Base-by-base conservation (phyloP, 805 yeast genomes). In the Cyberlindnera misumaiensis region DNA sequence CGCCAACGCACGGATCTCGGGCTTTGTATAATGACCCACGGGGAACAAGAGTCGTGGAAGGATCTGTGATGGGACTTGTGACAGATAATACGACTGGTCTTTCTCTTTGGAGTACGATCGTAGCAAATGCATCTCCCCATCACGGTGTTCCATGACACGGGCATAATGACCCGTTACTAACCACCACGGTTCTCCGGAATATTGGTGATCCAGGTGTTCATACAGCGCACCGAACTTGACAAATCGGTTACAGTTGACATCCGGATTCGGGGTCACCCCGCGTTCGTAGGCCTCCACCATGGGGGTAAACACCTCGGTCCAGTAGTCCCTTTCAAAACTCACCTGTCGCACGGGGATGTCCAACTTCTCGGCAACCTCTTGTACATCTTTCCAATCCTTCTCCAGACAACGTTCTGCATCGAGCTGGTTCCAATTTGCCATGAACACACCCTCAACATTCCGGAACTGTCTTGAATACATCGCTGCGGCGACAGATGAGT, bases 221-320 rank as follows among this genome's bases (percentile, higher is more conserved):
- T 79, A 59, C 61, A 93, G 67, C 39, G 68, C 71, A 3, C 98
- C 97, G 63, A 93, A 93, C 58, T 93, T 93, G 48, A 93, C 83
- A 55, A 75, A 73, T 42, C 73, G 70, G 59, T 93, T 93, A 57
- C 98, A 93, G 14, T 80, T 77, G 15, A 89, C 80, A 56, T 93
- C 98, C 1, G 98, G 97, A 51, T 93, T 93, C 0, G 98, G 98
- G 1, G 98, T 93, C 30, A 69, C 51, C 0, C 98, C 98, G 9
- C 45, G 52, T 27, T 68, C 62, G 56, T 89, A 93, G 52, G 67
- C 69, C 3, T 74, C 74, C 16, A 93, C 60, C 97, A 93, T 90
- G 2, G 98, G 97, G 55, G 77, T 81, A 57, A 93, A 93, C 8
- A 93, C 97, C 40, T 83, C 81, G 14, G 68, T 65, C 98, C 98